Evolutionary conservation across 768 basidiomycete species (phyloP).

Genomic region (Hygrophorus pudorinus): DNA sequence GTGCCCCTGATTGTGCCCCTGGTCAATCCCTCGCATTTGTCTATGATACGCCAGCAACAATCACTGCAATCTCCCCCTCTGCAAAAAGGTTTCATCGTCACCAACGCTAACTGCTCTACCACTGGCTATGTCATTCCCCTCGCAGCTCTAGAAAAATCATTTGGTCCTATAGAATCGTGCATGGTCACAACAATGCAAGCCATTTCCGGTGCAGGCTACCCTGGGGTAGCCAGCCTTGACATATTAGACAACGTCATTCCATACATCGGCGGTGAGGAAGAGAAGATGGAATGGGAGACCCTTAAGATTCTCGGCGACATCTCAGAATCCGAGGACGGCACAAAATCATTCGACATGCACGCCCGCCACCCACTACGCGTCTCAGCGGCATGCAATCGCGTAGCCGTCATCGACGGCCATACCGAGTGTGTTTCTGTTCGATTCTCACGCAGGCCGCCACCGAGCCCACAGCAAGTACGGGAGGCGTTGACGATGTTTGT

Average conservation of each 20-base stretch:
- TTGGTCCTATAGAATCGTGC: slow-evolving; percentile 88
- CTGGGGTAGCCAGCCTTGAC: slow-evolving; percentile 82
- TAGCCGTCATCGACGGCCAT: slow-evolving; percentile 94
- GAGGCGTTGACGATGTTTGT: slow-evolving; percentile 69
- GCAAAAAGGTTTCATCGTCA: slow-evolving; percentile 87
- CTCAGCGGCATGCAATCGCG: slow-evolving; percentile 89
- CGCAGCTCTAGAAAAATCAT: slow-evolving; percentile 77
- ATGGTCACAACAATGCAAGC: slow-evolving; percentile 97
- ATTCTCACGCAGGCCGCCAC: slow-evolving; percentile 71
- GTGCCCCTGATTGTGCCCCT: slow-evolving; percentile 96
- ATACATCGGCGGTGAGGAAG: slow-evolving; percentile 87
- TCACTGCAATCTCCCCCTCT: slow-evolving; percentile 55
- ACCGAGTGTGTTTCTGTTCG: slow-evolving; percentile 83
- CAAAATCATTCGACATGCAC: slow-evolving; percentile 78
- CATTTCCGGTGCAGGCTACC: slow-evolving; percentile 97
- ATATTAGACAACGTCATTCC: slow-evolving; percentile 96
- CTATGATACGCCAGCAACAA: slow-evolving; percentile 79
- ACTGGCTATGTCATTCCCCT: slow-evolving; percentile 91
- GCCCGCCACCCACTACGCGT: slow-evolving; percentile 70
- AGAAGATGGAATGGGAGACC: slow-evolving; percentile 99
- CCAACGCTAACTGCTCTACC: slow-evolving; percentile 97
- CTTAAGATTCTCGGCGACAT: slow-evolving; percentile 92
- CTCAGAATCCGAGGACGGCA: slow-evolving; percentile 40
- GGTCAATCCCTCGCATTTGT: slow-evolving; percentile 81
- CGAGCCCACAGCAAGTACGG: slow-evolving; percentile 78